Evolutionary conservation across 169 alveolate species (phyloP).

Genomic region (Plasmodium reichenowi): DNA sequence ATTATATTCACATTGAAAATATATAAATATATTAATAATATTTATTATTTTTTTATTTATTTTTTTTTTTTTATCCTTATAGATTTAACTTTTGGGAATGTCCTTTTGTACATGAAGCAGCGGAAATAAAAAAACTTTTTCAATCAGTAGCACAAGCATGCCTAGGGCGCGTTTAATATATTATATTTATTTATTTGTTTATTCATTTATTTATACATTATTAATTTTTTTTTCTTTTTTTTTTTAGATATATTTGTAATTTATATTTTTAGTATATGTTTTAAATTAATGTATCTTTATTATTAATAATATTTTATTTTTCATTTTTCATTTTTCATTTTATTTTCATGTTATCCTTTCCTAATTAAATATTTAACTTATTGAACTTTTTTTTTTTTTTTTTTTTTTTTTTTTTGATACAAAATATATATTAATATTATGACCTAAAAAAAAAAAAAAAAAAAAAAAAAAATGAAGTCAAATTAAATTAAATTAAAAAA

Average conservation of each 20-base stretch:
- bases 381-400: no score
- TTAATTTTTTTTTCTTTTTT: not conserved
- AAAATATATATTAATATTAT: no score
- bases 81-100: slow-evolving; percentile 83
- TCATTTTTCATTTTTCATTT: not conserved
- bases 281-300: slow-evolving; percentile 3
- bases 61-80: slow-evolving; percentile 3
- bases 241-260: slow-evolving; percentile 40
- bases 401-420: no score
- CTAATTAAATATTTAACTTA: no score
- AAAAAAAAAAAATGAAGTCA: no score
- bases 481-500: no score
- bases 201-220: not conserved
- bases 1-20: not conserved
- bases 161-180: slow-evolving; percentile 70
- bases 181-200: slow-evolving; percentile 27
- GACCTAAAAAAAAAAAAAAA: no score
- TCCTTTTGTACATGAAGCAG: slow-evolving; percentile 81
- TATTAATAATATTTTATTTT: not conserved
- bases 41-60: not conserved
- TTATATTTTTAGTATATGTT: slow-evolving; percentile 47
- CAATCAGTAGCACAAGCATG: slow-evolving; percentile 85
- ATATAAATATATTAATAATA: not conserved
- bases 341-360: no score
- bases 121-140: slow-evolving; percentile 84